phyloP scores from a whole-genome alignment of 2,329 filamentous ascomycete species.

The Onygena corvina region DNA sequence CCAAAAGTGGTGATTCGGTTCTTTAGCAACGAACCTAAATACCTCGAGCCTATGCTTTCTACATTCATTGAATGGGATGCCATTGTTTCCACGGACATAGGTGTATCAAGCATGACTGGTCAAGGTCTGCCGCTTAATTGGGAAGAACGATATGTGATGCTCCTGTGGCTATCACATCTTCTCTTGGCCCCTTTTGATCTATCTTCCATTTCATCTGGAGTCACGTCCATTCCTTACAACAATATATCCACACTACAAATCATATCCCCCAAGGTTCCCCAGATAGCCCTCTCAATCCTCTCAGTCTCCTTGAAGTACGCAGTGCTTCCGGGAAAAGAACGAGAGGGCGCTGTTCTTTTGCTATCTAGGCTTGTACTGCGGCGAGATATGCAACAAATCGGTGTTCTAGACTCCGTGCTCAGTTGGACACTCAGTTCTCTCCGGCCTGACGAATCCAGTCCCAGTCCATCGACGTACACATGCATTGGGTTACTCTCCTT shows the following conservation, averaged over 20 bases:
- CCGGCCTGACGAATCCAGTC: conserved; percentile 32
- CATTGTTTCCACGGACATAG: conserved; percentile 14
- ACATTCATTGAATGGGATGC: conserved; percentile 53
- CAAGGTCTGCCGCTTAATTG: conserved; percentile 48
- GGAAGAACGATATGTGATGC: conserved; percentile 78
- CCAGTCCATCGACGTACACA: conserved; percentile 50
- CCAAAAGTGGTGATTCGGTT: conserved; percentile 88
- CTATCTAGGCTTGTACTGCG: conserved; percentile 72
- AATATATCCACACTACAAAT: conserved; percentile 22
- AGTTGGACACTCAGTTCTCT: conserved; percentile 58
- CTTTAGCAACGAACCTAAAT: conserved; percentile 75
- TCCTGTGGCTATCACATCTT: conserved; percentile 78
- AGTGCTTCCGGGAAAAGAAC: conserved; percentile 66
- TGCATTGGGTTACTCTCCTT: conserved; percentile 71
- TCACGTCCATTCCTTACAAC: conserved; percentile 27
- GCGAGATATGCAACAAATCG: conserved; percentile 72
- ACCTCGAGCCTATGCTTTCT: conserved; percentile 66
- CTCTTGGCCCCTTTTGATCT: conserved; percentile 83
- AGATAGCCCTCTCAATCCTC: conserved; percentile 58
- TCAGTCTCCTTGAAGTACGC: conserved; percentile 61
- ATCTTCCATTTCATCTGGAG: conserved; percentile 58
- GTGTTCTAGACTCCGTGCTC: conserved; percentile 56
- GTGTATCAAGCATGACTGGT: conserved; percentile 14
- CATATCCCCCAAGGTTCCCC: conserved; percentile 52
- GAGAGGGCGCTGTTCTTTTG: conserved; percentile 72